Conservation (phyloP, 2,329 filamentous ascomycete genomes). For the Sarocladium strictum region DNA sequence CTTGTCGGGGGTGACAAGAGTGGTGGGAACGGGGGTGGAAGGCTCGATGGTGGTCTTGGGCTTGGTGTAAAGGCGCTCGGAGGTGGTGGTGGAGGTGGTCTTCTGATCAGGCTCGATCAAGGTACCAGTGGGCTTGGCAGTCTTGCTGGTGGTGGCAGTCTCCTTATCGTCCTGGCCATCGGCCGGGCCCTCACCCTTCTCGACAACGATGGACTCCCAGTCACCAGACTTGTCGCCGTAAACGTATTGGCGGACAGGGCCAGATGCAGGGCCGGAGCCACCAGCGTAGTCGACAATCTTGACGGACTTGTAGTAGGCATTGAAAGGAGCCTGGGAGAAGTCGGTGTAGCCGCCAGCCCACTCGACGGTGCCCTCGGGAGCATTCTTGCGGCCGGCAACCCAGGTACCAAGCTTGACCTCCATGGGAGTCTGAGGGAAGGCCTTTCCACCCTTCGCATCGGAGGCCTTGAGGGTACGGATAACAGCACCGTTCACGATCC, state of each 20-base stretch:
- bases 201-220: constrained; percentile 46
- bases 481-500: constrained; percentile 56
- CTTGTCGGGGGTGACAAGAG: not conserved
- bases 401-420: constrained; percentile 65
- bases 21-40: not conserved
- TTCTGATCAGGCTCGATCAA: constrained; percentile 9
- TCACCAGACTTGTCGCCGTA: constrained; percentile 44
- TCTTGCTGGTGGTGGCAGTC: constrained; percentile 3
- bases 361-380: constrained; percentile 63
- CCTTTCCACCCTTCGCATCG: constrained; percentile 50
- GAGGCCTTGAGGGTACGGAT: constrained; percentile 56
- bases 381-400: constrained; percentile 52
- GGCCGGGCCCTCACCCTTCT: constrained; percentile 27
- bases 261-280: constrained; percentile 31
- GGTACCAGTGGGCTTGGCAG: constrained; percentile 9
- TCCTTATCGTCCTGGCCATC: constrained; percentile 14
- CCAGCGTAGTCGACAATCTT: constrained; percentile 50
- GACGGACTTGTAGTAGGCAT: constrained; percentile 51
- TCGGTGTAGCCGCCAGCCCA: constrained; percentile 62
- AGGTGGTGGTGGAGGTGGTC: constrained; percentile 9
- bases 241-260: constrained; percentile 43
- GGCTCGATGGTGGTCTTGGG: constrained; percentile 11
- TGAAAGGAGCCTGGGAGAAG: constrained; percentile 46
- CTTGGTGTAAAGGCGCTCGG: constrained; percentile 9
- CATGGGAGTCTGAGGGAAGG: constrained; percentile 70